Percentiles rank a stretch among this genome's conserved stretches.
Conservation (phyloP, 345 rosid genomes). For the Cochlearia excelsa region DNA sequence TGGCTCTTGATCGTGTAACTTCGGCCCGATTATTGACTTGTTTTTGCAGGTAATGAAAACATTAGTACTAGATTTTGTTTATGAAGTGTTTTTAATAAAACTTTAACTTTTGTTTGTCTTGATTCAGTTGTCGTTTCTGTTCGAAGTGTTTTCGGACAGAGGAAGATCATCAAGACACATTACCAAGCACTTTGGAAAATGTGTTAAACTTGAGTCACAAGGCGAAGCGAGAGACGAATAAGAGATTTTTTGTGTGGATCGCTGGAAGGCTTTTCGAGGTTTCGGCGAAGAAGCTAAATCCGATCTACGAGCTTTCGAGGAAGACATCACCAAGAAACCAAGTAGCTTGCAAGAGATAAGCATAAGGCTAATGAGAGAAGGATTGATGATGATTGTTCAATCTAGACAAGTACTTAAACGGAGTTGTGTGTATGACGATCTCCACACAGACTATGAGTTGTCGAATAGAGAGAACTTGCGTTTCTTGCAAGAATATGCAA, state of each 20-base stretch:
- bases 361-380: background rate
- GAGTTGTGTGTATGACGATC: conserved; percentile 22
- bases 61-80: too few relatives aligned
- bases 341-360: background rate
- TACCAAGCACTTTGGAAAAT: too few relatives aligned
- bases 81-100: too few relatives aligned
- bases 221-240: too few relatives aligned
- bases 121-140: too few relatives aligned
- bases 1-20: background rate
- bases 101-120: too few relatives aligned
- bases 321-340: background rate
- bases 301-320: conserved; percentile 12
- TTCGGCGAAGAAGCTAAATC: background rate
- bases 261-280: too few relatives aligned
- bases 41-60: conserved; percentile 20
- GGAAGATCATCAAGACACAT: too few relatives aligned
- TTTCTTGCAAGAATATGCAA: background rate
- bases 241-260: too few relatives aligned
- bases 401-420: conserved; percentile 25
- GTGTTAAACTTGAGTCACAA: too few relatives aligned
- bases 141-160: too few relatives aligned
- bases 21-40: background rate
- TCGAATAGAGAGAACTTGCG: conserved; percentile 25
- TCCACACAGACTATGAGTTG: background rate
- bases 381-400: conserved; percentile 21